Percentiles rank a stretch among this genome's conserved stretches.
Conservation (phyloP, 2,329 filamentous ascomycete species). For the Metarhizium album region DNA sequence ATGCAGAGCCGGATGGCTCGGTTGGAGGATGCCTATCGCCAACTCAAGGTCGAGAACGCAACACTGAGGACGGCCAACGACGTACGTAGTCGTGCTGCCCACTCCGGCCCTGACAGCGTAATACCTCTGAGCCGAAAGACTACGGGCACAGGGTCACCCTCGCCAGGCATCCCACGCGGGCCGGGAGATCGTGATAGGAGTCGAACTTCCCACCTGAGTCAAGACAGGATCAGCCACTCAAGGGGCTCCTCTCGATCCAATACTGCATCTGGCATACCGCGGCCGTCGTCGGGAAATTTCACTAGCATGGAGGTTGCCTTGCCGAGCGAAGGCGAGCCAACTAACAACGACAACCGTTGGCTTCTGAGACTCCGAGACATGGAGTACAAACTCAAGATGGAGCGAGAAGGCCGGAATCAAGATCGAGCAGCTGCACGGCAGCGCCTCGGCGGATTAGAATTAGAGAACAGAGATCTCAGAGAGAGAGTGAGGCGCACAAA, state of each 20-base stretch:
- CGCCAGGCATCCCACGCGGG: slow-evolving; percentile 42
- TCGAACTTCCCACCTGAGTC: slow-evolving; percentile 21
- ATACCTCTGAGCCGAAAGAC: slow-evolving; percentile 10
- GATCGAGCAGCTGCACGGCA: slow-evolving; percentile 77
- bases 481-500: slow-evolving; percentile 41
- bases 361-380: slow-evolving; percentile 76
- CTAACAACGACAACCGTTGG: slow-evolving; percentile 59
- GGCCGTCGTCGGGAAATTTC: slow-evolving; percentile 12
- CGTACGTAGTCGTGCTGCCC: slow-evolving; percentile 40
- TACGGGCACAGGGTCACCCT: slow-evolving; percentile 35
- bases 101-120: slow-evolving; percentile 28
- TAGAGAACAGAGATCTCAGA: slow-evolving; percentile 61
- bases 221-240: slow-evolving; percentile 19
- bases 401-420: slow-evolving; percentile 74
- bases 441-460: slow-evolving; percentile 63
- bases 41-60: slow-evolving; percentile 55
- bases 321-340: slow-evolving; percentile 13
- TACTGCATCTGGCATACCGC: slow-evolving; percentile 17
- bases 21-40: slow-evolving; percentile 50
- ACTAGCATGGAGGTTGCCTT: slow-evolving; percentile 19
- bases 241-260: slow-evolving; percentile 20
- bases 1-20: slow-evolving; percentile 37
- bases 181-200: slow-evolving; percentile 35
- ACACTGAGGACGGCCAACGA: slow-evolving; percentile 57
- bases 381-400: slow-evolving; percentile 79